A percentile compares a stretch with the other conserved stretches of the same genome.
These are phyloP conservation scores for Neobulgaria alba DNA, from an alignment of 2,329 filamentous ascomycete genomes.

Conservation along the genomic window DNA sequence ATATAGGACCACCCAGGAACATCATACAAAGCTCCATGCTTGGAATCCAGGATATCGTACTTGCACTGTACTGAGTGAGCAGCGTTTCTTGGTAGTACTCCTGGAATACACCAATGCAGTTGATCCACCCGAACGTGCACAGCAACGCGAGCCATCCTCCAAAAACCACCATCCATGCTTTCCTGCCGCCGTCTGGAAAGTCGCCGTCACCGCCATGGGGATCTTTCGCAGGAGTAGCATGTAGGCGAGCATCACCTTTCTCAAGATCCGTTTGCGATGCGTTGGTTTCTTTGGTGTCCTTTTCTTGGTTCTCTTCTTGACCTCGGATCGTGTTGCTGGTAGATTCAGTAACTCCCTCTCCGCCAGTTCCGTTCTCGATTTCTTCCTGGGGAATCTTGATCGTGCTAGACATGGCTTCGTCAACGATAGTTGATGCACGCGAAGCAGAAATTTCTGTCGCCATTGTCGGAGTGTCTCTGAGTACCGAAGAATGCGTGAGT, in stretches of 20 bases:
- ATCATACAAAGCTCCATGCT: conserved; percentile 48
- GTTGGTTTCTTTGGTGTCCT: conserved; percentile 29
- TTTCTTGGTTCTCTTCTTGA: conserved; percentile 24
- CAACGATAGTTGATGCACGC: neutral
- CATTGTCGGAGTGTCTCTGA: too few relatives aligned
- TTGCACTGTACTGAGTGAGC: conserved; percentile 40
- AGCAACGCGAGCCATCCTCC: conserved; percentile 39
- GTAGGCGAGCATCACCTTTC: conserved; percentile 23
- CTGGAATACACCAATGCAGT: conserved; percentile 46
- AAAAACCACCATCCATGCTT: conserved; percentile 48
- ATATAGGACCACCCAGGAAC: conserved; percentile 45
- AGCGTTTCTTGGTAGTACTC: conserved; percentile 46
- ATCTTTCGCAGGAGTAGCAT: too few relatives aligned
- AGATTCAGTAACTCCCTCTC: too few relatives aligned
- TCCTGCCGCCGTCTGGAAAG: conserved; percentile 49
- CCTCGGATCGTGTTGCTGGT: conserved; percentile 6
- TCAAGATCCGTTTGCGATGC: conserved; percentile 81
- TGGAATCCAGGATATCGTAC: conserved; percentile 54
- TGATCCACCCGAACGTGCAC: conserved; percentile 42
- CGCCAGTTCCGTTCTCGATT: too few relatives aligned
- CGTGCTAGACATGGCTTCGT: too few relatives aligned
- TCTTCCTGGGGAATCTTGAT: too few relatives aligned
- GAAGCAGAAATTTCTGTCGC: too few relatives aligned
- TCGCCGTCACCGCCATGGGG: conserved; percentile 31
- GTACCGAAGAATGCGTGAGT: too few relatives aligned